Evolutionary conservation across 73 alveolate species (phyloP), one percentile per base, ranked within the genome.

Genomic region (Symbiodinium pilosum): DNA sequence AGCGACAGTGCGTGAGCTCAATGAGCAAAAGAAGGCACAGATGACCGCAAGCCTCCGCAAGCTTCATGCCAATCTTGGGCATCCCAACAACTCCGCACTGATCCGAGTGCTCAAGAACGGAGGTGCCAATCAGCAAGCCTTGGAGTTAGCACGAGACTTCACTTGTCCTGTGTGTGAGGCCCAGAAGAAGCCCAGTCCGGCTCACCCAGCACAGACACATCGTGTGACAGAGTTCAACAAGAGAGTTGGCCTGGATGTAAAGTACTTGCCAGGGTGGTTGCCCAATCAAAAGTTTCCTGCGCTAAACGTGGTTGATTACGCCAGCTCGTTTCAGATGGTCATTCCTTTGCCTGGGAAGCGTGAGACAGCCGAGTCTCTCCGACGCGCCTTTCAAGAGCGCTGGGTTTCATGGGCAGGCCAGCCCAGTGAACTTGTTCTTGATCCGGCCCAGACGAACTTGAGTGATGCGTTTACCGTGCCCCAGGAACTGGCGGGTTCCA

Each of bases 1-100:
- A 39, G 64, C 24, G 36, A 28, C 26, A 4, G 42, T 39, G 28
- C 24, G 43, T 14, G 88, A 32, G 8, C 64, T 81, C 9, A 18
- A 83, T 4, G 56, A 8, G 1, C 43, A 42, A 6, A 43, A 84
- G 4, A 4, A 5, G 64, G 64, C 64, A 16, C 64, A 47, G 64
- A 47, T 47, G 64, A 47, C 7, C 7, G 64, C 7, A 16, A 47
- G 24, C 7, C 64, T 43, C 24, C 26, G 2, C 4, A 39, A 42
- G 28, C 75, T 84, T 0, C 92, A 84, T 43, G 39, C n/a, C 44
- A 84, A 84, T 42, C 75, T 84, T 7, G 92, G 92, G 32, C 92
- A 84, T 39, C 92, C 92, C 1, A 5, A 32, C 18, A 84, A 84
- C 30, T 18, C 8, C 26, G 75, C 43, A 0, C 43, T 84, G 43